Evolutionary conservation across 768 basidiomycete species (phyloP), one percentile per base, ranked within the genome.

Genomic region (Cystofilobasidium macerans): DNA sequence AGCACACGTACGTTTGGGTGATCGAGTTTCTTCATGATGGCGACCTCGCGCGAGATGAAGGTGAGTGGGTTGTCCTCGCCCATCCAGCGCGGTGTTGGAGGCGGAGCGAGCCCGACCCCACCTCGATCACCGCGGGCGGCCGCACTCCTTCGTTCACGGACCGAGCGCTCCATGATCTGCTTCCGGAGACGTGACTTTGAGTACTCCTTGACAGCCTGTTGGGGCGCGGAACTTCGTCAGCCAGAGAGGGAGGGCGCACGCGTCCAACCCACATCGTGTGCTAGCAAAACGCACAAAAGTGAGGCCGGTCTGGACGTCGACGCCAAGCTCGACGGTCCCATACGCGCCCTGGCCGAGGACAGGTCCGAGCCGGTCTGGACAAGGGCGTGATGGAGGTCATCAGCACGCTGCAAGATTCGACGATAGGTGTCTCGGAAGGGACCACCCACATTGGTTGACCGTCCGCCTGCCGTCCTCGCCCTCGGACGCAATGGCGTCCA

Each of bases 21-120:
- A 70, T 77, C 75, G 11, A 77, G 69, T 70, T 77, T 76, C 69
- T 76, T 77, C 76, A 77, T 77, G 33, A 77, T 69, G 0, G 76
- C 76, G 47, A 77, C 71, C 69, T 77, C 75, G 42, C 74, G 64
- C 63, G 54, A 26, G 28, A 57, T 47, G 54, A 77, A 59, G 16
- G 64, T 70, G 20, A 77, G 63, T 33, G 75, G 76, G 66, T 76
- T 75, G 40, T 71, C 24, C 53, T 67, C 36, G 47, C 67, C 53
- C 62, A 51, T n/a, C 62, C 54, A 28, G 68, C 65, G 32, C 36
- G 53, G 28, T 35, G 22, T 53, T 45, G 42, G 45, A 61, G 47
- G 33, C 40, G 13, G 47, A 38, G 22, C 57, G 65, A 24, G 57
- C 42, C 13, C 36, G 36, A 38, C 48, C 58, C 57, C 22, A 6